These are phyloP conservation scores for Chaetomium globosum DNA, from an alignment of 2,329 filamentous ascomycete species.

Conservation along the genomic window DNA sequence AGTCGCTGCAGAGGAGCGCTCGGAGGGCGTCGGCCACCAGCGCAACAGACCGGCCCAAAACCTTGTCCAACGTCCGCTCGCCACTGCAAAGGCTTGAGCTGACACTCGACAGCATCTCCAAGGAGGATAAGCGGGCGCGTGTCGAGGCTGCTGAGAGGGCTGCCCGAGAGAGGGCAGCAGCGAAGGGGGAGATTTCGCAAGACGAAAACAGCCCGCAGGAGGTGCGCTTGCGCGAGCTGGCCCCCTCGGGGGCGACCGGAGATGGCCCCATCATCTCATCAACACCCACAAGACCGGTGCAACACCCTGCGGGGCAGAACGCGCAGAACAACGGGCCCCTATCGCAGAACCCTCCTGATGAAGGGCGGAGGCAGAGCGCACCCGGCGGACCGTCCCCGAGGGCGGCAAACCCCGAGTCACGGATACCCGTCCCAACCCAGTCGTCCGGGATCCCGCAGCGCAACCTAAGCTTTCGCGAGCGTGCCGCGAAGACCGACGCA, in stretches of 20 bases:
- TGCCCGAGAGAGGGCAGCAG: constrained; percentile 58
- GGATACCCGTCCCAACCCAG: constrained; percentile 38
- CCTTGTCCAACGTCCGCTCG: constrained; percentile 79
- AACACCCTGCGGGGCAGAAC: constrained; percentile 30
- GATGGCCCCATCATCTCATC: constrained; percentile 36
- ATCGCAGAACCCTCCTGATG: constrained; percentile 42
- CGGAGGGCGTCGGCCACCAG: constrained; percentile 46
- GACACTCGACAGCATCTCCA: constrained; percentile 88
- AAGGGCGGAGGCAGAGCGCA: constrained; percentile 37
- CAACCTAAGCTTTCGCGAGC: constrained; percentile 64
- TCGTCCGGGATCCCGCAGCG: constrained; percentile 50
- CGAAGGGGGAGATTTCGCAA: constrained; percentile 32
- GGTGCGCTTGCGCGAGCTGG: constrained; percentile 42
- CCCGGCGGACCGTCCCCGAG: constrained; percentile 39
- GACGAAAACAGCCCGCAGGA: constrained; percentile 37
- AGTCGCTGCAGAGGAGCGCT: constrained; percentile 37
- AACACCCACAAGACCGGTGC: constrained; percentile 34
- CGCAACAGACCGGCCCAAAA: constrained; percentile 53
- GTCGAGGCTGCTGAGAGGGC: constrained; percentile 79
- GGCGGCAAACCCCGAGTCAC: constrained; percentile 35
- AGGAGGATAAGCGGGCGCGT: constrained; percentile 88
- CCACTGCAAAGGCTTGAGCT: constrained; percentile 92
- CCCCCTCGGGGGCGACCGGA: constrained; percentile 33
- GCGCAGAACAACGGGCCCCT: constrained; percentile 38
- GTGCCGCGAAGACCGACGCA: constrained; percentile 52